Base-by-base conservation (phyloP, 2,329 filamentous ascomycete genomes). In the Paraphoma sp. region DNA sequence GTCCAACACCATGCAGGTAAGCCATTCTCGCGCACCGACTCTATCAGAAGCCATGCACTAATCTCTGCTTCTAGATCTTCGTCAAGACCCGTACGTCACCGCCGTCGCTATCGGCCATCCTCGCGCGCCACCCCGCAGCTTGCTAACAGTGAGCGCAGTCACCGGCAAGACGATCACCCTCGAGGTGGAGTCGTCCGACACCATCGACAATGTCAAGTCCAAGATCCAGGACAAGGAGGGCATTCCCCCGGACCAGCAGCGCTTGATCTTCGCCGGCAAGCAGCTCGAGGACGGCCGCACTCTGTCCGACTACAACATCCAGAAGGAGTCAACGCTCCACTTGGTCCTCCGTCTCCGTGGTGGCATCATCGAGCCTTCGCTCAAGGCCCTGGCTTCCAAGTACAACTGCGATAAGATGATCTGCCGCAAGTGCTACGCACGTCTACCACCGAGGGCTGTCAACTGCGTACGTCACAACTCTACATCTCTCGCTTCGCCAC, bases 341-440 rank as follows among this genome's bases (percentile, higher is more conserved):
- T 84, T 98, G 79, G 94, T 98, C 80, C 93, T 98, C 83, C 93
- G 94, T 86, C 93, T 98, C 76, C 93, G 94, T 87, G 94, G 94
- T 87, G 94, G 94, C 87, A 94, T 98, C 86, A 97, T 75, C 49
- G 94, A 98, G 88, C 95, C 95, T 76, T 97, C 93, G 77, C 89
- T 98, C 77, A 98, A 98, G 90, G 94, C 92, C 73, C 89, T 98
- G 68, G 94, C 94, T 79, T 93, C 90, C 86, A 97, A 97, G 88
- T 98, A 96, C 89, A 98, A 99, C 90, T 98, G 94, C 91, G 95
- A 98, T 74, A 97, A 97, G 90, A 94, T 94, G 72, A 97, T 98
- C 84, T 98, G 95, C 92, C 94, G 95, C 87, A 98, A 99, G 91
- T 99, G 95, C 91, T 98, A 98, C 84, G 86, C 87, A 68, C 93